Evolutionary conservation across 2,329 filamentous ascomycete genomes (phyloP).

Genomic region (Bipolaris victoriae): DNA sequence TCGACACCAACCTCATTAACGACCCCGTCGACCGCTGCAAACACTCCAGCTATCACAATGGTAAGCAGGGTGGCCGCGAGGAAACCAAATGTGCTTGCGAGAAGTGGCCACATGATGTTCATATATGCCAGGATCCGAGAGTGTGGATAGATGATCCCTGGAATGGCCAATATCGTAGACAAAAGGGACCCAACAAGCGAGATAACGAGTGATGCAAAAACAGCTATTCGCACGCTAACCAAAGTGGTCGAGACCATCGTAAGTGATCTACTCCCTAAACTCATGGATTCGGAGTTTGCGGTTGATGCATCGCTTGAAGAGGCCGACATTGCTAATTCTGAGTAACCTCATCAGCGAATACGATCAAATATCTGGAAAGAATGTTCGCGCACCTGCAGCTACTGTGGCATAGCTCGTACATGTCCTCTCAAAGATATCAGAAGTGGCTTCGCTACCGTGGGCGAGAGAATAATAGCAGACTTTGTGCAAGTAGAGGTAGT

Average conservation of each 20-base stretch:
- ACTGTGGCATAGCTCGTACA: not conserved
- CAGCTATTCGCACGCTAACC: constrained; percentile 13
- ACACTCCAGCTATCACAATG: constrained; percentile 13
- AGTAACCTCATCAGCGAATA: not conserved
- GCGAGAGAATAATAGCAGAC: not conserved
- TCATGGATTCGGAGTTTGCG: not conserved
- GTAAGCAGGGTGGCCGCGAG: constrained; percentile 26
- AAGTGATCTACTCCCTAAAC: not conserved
- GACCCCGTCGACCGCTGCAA: constrained; percentile 11
- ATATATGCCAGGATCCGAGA: constrained; percentile 31
- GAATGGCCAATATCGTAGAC: constrained; percentile 17
- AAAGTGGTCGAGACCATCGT: not conserved
- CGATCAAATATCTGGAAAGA: not conserved
- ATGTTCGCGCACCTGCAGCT: not conserved
- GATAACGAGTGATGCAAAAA: constrained; percentile 30
- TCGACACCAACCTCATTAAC: constrained; percentile 15
- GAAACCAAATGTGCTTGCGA: constrained; percentile 17
- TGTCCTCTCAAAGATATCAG: not conserved
- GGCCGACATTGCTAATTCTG: not conserved
- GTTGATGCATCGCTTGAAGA: not conserved
- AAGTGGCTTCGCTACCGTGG: not conserved
- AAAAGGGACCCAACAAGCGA: constrained; percentile 21
- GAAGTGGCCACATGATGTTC: constrained; percentile 21
- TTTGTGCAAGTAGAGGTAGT: constrained; percentile 6
- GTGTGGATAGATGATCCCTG: constrained; percentile 28